These are phyloP conservation scores for Amanita inopinata DNA, from an alignment of 768 basidiomycete genomes.

Conservation along the genomic window DNA sequence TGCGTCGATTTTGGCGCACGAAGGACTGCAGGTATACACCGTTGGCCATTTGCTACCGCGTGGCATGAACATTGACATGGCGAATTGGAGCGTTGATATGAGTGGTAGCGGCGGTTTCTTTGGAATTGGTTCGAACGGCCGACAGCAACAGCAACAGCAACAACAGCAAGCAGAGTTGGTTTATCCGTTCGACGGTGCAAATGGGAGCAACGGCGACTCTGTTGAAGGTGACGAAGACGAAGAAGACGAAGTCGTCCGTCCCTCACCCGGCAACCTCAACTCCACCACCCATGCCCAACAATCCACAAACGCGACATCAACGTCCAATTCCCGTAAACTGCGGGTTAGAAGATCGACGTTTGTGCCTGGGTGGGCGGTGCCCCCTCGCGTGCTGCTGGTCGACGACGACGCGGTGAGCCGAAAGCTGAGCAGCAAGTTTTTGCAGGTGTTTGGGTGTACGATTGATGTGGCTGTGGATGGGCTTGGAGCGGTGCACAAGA, in stretches of 20 bases:
- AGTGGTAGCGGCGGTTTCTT: slow-evolving; percentile 19
- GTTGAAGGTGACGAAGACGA: slow-evolving; percentile 8
- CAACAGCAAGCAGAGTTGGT: slow-evolving; percentile 8
- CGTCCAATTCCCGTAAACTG: slow-evolving; percentile 32
- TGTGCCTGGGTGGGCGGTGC: slow-evolving; percentile 86
- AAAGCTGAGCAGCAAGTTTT: slow-evolving; percentile 81
- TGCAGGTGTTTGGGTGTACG: slow-evolving; percentile 92
- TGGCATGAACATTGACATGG: slow-evolving; percentile 40
- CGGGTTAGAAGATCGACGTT: slow-evolving; percentile 70
- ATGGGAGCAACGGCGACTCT: background rate
- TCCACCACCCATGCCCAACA: slow-evolving; percentile 8
- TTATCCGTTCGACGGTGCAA: slow-evolving; percentile 7
- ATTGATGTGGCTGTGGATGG: slow-evolving; percentile 95
- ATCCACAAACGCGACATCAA: slow-evolving; percentile 14
- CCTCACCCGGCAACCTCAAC: slow-evolving; percentile 18
- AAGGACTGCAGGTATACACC: slow-evolving; percentile 73
- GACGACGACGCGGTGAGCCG: slow-evolving; percentile 94
- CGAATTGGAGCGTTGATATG: slow-evolving; percentile 53
- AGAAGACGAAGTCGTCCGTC: slow-evolving; percentile 30
- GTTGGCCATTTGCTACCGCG: slow-evolving; percentile 68
- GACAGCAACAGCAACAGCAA: slow-evolving; percentile 15
- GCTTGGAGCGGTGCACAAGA: slow-evolving; percentile 85
- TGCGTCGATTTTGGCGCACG: slow-evolving; percentile 32
- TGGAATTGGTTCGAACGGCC: slow-evolving; percentile 14
- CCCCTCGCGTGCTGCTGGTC: slow-evolving; percentile 84